Conservation (phyloP, 2,329 filamentous ascomycete species). For the Colletotrichum truncatum region DNA sequence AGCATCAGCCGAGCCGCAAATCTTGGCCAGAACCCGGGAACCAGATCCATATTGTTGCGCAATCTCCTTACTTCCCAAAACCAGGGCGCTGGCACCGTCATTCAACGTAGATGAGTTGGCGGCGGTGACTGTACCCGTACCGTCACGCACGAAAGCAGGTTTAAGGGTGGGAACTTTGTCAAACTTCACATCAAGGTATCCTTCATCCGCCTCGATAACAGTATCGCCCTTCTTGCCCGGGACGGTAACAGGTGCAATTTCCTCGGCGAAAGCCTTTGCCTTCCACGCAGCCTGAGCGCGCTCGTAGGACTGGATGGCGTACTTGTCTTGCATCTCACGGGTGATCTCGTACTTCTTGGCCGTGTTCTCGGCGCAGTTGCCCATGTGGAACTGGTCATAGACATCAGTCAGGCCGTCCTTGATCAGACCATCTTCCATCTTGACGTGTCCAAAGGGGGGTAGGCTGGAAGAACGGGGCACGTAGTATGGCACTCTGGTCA, state of each 20-base stretch:
- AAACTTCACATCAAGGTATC: constrained; percentile 84
- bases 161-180: constrained; percentile 89
- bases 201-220: constrained; percentile 85
- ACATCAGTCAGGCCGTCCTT: constrained; percentile 97
- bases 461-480: constrained; percentile 82
- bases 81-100: constrained; percentile 90
- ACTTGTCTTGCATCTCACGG: constrained; percentile 88
- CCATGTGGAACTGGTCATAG: constrained; percentile 98
- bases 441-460: constrained; percentile 86
- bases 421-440: constrained; percentile 90
- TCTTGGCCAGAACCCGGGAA: constrained; percentile 86
- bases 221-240: constrained; percentile 85
- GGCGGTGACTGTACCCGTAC: constrained; percentile 89
- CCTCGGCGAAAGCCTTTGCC: constrained; percentile 82
- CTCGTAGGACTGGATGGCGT: constrained; percentile 89
- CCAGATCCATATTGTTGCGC: constrained; percentile 81
- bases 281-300: constrained; percentile 92
- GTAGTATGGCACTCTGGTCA: constrained; percentile 94
- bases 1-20: constrained; percentile 88
- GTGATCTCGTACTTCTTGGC: constrained; percentile 87
- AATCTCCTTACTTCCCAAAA: constrained; percentile 82
- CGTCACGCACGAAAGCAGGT: constrained; percentile 88
- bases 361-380: constrained; percentile 93
- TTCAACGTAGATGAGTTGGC: constrained; percentile 95
- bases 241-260: constrained; percentile 89